Percentiles rank a stretch among this genome's conserved stretches.
Evolutionary conservation across 169 alveolate genomes (phyloP).

Genomic region (Plasmodium gonderi): DNA sequence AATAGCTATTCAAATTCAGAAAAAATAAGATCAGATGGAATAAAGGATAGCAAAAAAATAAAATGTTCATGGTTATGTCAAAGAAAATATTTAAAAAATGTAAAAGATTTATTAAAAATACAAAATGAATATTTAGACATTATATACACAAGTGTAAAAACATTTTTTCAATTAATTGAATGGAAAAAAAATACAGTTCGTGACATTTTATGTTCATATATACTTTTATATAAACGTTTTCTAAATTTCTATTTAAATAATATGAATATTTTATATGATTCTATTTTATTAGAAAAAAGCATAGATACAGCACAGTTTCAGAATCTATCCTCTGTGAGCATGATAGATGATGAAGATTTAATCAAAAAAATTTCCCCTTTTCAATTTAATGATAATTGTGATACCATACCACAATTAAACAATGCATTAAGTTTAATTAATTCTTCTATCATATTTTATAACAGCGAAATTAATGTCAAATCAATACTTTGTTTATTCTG

Average conservation of each 20-base stretch:
- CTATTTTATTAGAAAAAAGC: conserved; percentile 46
- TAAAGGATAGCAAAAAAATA: conserved; percentile 50
- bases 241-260: conserved; percentile 57
- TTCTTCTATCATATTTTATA: conserved; percentile 33
- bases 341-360: conserved; percentile 32
- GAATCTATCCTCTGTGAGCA: conserved; percentile 22
- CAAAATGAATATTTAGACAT: conserved; percentile 71
- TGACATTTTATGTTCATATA: conserved; percentile 64
- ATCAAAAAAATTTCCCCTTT: conserved; percentile 37
- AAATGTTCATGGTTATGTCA: conserved; percentile 76
- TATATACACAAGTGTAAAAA: conserved; percentile 20
- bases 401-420: conserved; percentile 27
- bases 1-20: conserved; percentile 75
- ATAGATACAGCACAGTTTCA: conserved; percentile 46
- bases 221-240: conserved; percentile 55
- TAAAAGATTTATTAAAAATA: conserved; percentile 51
- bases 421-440: conserved; percentile 53
- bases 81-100: conserved; percentile 67
- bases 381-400: conserved; percentile 15
- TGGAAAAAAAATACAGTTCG: conserved; percentile 62
- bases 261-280: conserved; percentile 69
- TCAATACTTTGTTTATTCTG: conserved; percentile 61
- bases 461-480: conserved; percentile 20
- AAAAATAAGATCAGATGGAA: conserved; percentile 53
- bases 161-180: conserved; percentile 63